Conservation (phyloP, 2,329 filamentous ascomycete species). For the Lecanoromycetidae sp. region DNA sequence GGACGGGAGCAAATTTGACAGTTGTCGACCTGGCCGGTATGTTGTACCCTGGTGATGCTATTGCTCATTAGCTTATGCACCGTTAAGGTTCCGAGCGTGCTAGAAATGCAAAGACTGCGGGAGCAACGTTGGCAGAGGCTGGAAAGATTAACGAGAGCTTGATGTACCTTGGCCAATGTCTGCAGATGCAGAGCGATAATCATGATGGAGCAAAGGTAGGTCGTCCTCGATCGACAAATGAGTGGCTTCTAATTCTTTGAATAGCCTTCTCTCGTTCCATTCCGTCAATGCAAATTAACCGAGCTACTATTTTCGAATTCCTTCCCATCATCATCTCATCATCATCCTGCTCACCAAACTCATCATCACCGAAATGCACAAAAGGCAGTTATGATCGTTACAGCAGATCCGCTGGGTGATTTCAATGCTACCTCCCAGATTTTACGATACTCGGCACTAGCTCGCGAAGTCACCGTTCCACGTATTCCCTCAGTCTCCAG, state of each 20-base stretch:
- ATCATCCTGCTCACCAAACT: constrained; percentile 32
- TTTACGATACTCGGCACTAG: constrained; percentile 82
- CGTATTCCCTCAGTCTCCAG: constrained; percentile 72
- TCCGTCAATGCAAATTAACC: constrained; percentile 73
- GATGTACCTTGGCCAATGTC: constrained; percentile 95
- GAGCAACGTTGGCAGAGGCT: constrained; percentile 82
- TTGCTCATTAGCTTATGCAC: constrained; percentile 15
- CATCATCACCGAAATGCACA: constrained; percentile 55
- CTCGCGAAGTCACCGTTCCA: constrained; percentile 83
- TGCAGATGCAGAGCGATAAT: constrained; percentile 84
- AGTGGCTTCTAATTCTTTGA: constrained; percentile 4
- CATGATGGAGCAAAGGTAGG: constrained; percentile 60
- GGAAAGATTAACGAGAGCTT: constrained; percentile 97
- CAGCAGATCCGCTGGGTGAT: constrained; percentile 82
- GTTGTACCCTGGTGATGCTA: constrained; percentile 21
- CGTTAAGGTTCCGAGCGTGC: constrained; percentile 68
- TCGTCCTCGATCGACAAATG: background rate
- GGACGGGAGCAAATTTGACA: constrained; percentile 68
- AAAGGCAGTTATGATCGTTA: constrained; percentile 90
- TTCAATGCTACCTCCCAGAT: constrained; percentile 97
- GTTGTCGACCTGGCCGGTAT: constrained; percentile 80
- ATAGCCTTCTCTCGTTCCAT: constrained; percentile 62
- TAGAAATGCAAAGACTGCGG: constrained; percentile 84
- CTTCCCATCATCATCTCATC: constrained; percentile 50
- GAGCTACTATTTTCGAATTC: constrained; percentile 81